Base-by-base conservation (phyloP, 139 green algal genomes). In the Tetradesmus obliquus region DNA sequence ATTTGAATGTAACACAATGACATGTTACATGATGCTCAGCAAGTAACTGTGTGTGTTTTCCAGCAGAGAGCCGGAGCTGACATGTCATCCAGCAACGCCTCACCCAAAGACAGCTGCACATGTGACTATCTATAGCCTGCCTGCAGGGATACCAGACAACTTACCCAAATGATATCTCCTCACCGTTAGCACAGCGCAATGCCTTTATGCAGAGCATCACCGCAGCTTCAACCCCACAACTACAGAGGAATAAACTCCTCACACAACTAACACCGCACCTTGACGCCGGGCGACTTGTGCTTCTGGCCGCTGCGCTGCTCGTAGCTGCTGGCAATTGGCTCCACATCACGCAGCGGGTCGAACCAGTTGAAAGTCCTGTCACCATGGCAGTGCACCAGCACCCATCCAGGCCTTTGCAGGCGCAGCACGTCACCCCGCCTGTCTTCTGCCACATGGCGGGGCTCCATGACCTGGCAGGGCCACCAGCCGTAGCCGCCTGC, bases 381-480 rank as follows among this genome's bases (percentile, higher is more conserved):
- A n/a, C 86, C 86, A 83, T 83, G 71, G 9, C 69, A 83, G 9
- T 79, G 71, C 71, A 90, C 60, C 1, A 90, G 86, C 15, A 83
- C 86, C 13, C 12, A 90, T 20, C 71, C 71, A 15, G 71, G 86
- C 8, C 86, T 62, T 32, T 90, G 57, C 55, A 83, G 12, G 5
- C 71, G 51, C 6, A 80, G 86, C 51, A 71, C 71, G 13, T 79
- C 86, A 9, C 12, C 71, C 13, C 82, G 54, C 24, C 82, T 58
- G 55, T 87, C 55, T 17, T 87, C 82, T 74, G 82, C 55, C n/a
- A 60, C 62, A 20, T 87, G 82, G 4, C 19, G 54, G 12, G 82
- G 82, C 82, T 90, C 86, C 86, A 90, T 90, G 15, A 90, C 86
- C 15, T 90, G 86, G 20, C 86, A 79, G 13, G 86, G 86, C 86